Percentiles rank a stretch among this genome's conserved stretches.
Conservation (phyloP, 176 grass and related monocot species). For the Zea mays region Zm-B73-REFERENCE-NAM-5.0 NC_050099.1:221199001-221199500, state of each 20-base stretch:
- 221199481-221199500: no score
- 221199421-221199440: no score
- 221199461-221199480: no score
- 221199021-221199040: no score
- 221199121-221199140: background rate
- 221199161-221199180: background rate
- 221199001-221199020: background rate
- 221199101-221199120: background rate
- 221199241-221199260: background rate
- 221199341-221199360: no score
- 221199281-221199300: conserved; percentile 9
- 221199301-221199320: background rate
- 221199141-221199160: background rate
- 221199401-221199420: no score
- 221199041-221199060: background rate
- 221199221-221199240: background rate
- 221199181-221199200: background rate
- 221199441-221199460: no score
- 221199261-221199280: background rate
- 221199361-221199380: no score
- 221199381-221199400: no score
- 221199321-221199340: background rate
- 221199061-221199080: background rate
- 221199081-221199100: background rate
- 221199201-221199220: background rate